Evolutionary conservation across 2,329 filamentous ascomycete genomes (phyloP), one percentile per base, ranked within the genome.

Genomic region (Alternaria ventricosa): DNA sequence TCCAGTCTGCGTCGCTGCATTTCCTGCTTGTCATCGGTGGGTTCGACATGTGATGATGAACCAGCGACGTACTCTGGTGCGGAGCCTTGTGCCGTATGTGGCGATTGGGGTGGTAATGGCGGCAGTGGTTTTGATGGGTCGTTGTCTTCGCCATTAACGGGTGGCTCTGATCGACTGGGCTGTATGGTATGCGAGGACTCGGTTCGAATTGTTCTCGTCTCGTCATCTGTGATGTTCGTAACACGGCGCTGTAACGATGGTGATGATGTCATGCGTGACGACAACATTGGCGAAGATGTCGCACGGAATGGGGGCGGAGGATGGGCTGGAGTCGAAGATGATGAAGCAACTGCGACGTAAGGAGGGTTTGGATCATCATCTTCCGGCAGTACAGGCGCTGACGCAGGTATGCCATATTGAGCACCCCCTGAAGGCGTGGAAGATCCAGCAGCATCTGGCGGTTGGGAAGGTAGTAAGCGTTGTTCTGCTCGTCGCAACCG

Each of bases 381-480:
- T 28, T 80, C 78, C 12, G 74, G 71, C 23, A 80, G 51, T 12
- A 78, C 49, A 6, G 80, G 80, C 4, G 80, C 79, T 9, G 79
- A 80, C 7, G 80, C 71, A 13, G 71, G 71, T 54, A 79, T 73
- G 27, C 65, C 67, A 13, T 66, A 66, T 23, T 61, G 77, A 18
- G 30, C 20, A 11, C 80, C 75, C 6, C 83, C 82, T 15, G 82
- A 82, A 33, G 84, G 82, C 33, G 70, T 69, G 4, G 73, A 74
- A n/a, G 82, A 82, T 28, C 79, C 78, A 60, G 82, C 79, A 12
- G 78, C 71, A 33, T 82, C 83, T 12, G 91, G 87, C 13, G 92
- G 94, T 71, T 90, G 89, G 74, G 94, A 97, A 3, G 95, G 95
- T 22, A 97, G 81, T 6, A 97, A 82, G 50, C 90, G 87, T 69